phyloP scores from a whole-genome alignment of 73 alveolate species.

The Halteria grandinella region DNA sequence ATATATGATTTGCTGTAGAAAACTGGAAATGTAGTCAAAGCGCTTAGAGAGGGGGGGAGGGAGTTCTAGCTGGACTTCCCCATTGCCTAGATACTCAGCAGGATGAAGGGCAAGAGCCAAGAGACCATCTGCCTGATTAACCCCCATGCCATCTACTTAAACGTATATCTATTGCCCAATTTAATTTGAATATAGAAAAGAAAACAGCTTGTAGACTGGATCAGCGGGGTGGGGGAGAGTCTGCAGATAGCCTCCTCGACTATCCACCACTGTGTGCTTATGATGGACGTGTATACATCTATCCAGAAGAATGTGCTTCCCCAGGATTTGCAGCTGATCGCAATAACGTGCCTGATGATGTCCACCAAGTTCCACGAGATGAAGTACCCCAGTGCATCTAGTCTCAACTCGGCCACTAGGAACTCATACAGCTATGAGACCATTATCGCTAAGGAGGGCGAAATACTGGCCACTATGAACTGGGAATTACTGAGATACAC shows the following conservation, averaged over 20 bases:
- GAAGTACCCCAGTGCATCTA: conserved; percentile 37
- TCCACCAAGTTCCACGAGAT: conserved; percentile 25
- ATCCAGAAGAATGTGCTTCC: neutral
- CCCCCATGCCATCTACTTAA: neutral
- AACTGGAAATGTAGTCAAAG: neutral
- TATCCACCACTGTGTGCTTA: conserved; percentile 31
- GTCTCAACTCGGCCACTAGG: conserved; percentile 12
- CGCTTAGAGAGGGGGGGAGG: conserved; percentile 8
- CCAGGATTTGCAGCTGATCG: conserved; percentile 14
- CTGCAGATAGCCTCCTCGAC: conserved; percentile 6
- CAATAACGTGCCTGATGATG: conserved; percentile 21
- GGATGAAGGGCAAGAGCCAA: neutral
- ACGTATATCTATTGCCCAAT: neutral
- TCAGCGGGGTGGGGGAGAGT: conserved; percentile 43
- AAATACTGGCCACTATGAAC: neutral
- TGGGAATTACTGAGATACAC: conserved; percentile 8
- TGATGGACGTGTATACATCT: conserved; percentile 19
- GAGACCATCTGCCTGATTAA: neutral
- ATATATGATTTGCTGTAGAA: too few species aligned
- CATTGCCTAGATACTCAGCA: neutral
- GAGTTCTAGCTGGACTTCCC: conserved; percentile 18
- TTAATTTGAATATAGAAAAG: neutral
- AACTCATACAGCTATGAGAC: neutral
- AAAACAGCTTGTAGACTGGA: conserved; percentile 26
- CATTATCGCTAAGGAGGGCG: conserved; percentile 8